A percentile compares a stretch with the other conserved stretches of the same genome.
Evolutionary conservation across 2,329 filamentous ascomycete genomes (phyloP).

Genomic region (Colletotrichum kahawae): DNA sequence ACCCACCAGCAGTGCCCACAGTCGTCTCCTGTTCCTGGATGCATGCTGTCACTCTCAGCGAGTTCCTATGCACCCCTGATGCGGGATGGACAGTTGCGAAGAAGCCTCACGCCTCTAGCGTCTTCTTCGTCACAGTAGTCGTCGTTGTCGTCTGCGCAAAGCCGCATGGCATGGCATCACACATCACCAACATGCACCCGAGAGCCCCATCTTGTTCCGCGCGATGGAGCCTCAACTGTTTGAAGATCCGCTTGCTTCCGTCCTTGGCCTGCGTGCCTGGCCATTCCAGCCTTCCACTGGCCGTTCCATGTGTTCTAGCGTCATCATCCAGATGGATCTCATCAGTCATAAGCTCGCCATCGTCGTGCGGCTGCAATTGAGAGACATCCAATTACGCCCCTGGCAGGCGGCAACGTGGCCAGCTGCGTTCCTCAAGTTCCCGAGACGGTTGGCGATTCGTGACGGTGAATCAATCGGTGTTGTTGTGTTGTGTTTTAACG

Average conservation of each 20-base stretch:
- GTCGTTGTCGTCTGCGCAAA: not conserved
- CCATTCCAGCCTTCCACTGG: conserved; percentile 12
- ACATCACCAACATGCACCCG: not conserved
- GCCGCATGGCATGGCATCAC: not conserved
- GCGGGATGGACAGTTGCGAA: not conserved
- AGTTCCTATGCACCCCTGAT: not conserved
- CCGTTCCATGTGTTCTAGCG: conserved; percentile 15
- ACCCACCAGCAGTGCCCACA: not conserved
- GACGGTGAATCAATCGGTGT: not conserved
- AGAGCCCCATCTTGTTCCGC: conserved; percentile 19
- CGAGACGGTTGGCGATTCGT: not conserved
- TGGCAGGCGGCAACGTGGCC: conserved; percentile 8
- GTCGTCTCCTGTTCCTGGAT: conserved; percentile 2
- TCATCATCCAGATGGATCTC: conserved; percentile 15
- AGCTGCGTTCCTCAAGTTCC: not conserved
- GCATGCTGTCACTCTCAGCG: not conserved
- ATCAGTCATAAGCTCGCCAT: conserved; percentile 23
- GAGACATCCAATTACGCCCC: conserved; percentile 4
- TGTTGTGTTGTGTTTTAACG: not conserved
- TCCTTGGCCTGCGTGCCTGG: conserved; percentile 10
- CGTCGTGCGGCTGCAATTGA: not conserved
- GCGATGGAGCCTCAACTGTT: conserved; percentile 4
- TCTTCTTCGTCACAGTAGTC: not conserved
- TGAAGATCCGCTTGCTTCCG: conserved; percentile 21
- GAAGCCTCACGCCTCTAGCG: not conserved